Percentiles rank a stretch among this genome's conserved stretches.
Conservation (phyloP, 2,329 filamentous ascomycete species). For the Cladosporium colombiae region DNA sequence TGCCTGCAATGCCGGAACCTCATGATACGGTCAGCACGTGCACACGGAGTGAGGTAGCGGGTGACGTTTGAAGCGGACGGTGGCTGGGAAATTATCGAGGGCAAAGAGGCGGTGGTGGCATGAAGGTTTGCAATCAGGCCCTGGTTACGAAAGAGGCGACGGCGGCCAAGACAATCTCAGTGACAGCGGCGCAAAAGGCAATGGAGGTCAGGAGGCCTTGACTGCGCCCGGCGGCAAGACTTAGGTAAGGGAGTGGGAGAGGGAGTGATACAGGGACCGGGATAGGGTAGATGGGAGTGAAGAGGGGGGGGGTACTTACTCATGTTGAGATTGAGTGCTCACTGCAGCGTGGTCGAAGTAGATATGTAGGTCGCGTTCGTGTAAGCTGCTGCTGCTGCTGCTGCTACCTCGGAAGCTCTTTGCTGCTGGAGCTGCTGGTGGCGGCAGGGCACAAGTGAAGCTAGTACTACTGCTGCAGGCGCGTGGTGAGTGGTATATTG, state of each 20-base stretch:
- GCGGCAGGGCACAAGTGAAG: not conserved
- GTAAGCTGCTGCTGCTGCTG: not conserved
- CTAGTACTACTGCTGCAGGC: not conserved
- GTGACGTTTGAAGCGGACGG: not conserved
- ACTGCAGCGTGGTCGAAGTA: not conserved
- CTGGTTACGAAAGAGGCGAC: not conserved
- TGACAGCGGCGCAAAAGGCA: conserved; percentile 1
- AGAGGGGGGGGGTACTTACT: conserved; percentile 19
- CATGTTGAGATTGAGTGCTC: conserved; percentile 7
- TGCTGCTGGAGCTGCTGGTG: not conserved
- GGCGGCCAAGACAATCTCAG: conserved; percentile 17
- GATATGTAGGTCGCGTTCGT: not conserved
- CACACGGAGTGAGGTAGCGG: not conserved
- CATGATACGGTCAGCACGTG: conserved; percentile 19
- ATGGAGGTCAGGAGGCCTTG: conserved; percentile 17
- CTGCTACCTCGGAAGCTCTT: not conserved
- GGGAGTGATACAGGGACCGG: not conserved
- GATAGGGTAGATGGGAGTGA: not conserved
- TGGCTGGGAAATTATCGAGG: not conserved
- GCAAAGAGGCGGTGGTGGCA: conserved; percentile 14
- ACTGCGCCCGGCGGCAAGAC: conserved; percentile 10
- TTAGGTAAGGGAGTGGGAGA: conserved; percentile 2
- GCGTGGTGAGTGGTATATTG: not conserved
- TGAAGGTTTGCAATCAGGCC: conserved; percentile 2
- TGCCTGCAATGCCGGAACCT: conserved; percentile 14